A percentile compares a stretch with the other conserved stretches of the same genome.
These are phyloP conservation scores for Globisporangium emineosum DNA, from an alignment of 352 stramenopile genomes.

Conservation along the genomic window DNA sequence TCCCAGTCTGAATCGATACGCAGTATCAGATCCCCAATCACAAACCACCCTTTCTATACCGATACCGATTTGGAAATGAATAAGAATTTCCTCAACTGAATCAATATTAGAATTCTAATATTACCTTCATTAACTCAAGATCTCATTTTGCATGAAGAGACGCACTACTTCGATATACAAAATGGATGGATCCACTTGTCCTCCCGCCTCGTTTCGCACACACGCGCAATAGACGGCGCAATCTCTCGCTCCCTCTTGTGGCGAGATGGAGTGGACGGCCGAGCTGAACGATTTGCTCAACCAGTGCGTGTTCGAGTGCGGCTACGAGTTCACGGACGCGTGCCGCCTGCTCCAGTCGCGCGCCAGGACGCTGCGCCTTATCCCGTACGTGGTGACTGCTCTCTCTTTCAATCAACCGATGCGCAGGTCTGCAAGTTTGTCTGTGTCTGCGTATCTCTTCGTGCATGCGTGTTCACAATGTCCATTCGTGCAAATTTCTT, in stretches of 20 bases:
- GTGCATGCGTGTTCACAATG: slow-evolving; percentile 11
- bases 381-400: slow-evolving; percentile 27
- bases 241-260: neutral
- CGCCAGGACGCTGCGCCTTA: slow-evolving; percentile 37
- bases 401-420: neutral
- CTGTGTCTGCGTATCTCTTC: too few species aligned
- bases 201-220: neutral
- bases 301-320: slow-evolving; percentile 70
- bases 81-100: neutral
- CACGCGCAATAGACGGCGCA: neutral
- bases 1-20: too few species aligned
- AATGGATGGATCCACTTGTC: neutral
- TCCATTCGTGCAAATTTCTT: neutral
- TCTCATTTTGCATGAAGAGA: slow-evolving; percentile 5
- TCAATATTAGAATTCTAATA: neutral
- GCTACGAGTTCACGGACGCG: slow-evolving; percentile 63
- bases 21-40: too few species aligned
- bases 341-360: slow-evolving; percentile 37
- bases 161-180: neutral
- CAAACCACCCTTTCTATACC: neutral
- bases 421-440: too few species aligned
- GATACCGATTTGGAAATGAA: neutral
- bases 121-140: neutral
- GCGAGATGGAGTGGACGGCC: slow-evolving; percentile 55
- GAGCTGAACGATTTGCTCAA: slow-evolving; percentile 66